A percentile compares a stretch with the other conserved stretches of the same genome.
phyloP scores from a whole-genome alignment of 352 stramenopile species.

The Pythium biforme region DNA sequence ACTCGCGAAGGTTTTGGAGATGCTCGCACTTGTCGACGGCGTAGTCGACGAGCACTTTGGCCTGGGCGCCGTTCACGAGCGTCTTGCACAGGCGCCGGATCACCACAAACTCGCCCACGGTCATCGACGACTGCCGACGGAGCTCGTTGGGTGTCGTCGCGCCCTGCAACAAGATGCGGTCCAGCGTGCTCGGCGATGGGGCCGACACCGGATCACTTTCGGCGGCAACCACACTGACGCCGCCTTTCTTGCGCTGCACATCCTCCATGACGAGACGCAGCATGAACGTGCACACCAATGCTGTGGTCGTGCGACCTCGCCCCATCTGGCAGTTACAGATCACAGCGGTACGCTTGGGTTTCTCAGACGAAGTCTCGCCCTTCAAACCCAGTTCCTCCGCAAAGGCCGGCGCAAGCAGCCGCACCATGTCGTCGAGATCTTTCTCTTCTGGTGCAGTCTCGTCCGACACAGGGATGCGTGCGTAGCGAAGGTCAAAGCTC shows the following conservation, averaged over 20 bases:
- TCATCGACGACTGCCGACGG: constrained; percentile 52
- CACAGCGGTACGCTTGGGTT: constrained; percentile 51
- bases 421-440: constrained; percentile 87
- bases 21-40: constrained; percentile 80
- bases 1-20: constrained; percentile 84
- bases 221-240: no score
- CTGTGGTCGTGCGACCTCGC: constrained; percentile 82
- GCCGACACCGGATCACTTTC: background rate
- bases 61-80: constrained; percentile 65
- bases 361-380: background rate
- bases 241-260: constrained; percentile 2
- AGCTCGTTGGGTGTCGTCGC: constrained; percentile 8
- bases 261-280: constrained; percentile 73
- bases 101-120: constrained; percentile 64
- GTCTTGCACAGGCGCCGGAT: constrained; percentile 70
- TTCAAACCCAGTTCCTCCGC: constrained; percentile 52
- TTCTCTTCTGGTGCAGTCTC: constrained; percentile 90
- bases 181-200: constrained; percentile 10
- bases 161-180: constrained; percentile 4
- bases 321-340: constrained; percentile 93
- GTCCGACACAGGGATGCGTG: constrained; percentile 86
- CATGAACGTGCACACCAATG: constrained; percentile 88
- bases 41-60: constrained; percentile 69
- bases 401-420: constrained; percentile 65
- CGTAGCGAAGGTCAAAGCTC: constrained; percentile 71